These are phyloP conservation scores for Dothideomycetes sp. DNA, from an alignment of 2,329 filamentous ascomycete species.

Conservation along the genomic window DNA sequence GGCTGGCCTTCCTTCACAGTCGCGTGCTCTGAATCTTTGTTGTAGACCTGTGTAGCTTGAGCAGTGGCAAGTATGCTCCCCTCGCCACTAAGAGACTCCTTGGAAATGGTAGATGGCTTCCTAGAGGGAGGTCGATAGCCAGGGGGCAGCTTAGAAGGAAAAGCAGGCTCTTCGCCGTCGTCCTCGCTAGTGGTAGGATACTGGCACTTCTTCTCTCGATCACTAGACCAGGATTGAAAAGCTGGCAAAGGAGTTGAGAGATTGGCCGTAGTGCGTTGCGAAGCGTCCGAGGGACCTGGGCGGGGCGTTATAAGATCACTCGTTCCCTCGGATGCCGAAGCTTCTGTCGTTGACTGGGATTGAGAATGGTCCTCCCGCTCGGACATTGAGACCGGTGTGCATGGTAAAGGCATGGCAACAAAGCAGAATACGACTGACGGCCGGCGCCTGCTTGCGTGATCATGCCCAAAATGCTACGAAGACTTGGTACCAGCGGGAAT, in stretches of 20 bases:
- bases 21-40: too few relatives aligned
- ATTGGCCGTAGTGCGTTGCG: slow-evolving; percentile 16
- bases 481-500: too few relatives aligned
- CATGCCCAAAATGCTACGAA: too few relatives aligned
- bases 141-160: slow-evolving; percentile 11
- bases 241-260: slow-evolving; percentile 11
- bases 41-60: not conserved
- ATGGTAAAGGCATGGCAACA: slow-evolving; percentile 16
- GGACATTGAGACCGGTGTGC: slow-evolving; percentile 22
- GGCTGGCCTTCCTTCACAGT: not conserved
- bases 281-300: slow-evolving; percentile 20
- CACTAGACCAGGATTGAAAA: slow-evolving; percentile 8
- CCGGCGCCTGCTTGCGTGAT: not conserved
- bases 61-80: too few relatives aligned
- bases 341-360: slow-evolving; percentile 4
- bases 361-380: slow-evolving; percentile 14
- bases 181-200: slow-evolving; percentile 10
- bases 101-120: not conserved
- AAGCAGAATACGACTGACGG: not conserved
- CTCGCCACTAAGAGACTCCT: slow-evolving; percentile 2
- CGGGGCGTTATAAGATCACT: slow-evolving; percentile 21
- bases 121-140: slow-evolving; percentile 1
- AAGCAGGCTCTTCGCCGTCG: slow-evolving; percentile 8
- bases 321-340: slow-evolving; percentile 18
- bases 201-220: slow-evolving; percentile 8